Conservation (phyloP, 257 asterid species). For the Anisodus tanguticus region DNA sequence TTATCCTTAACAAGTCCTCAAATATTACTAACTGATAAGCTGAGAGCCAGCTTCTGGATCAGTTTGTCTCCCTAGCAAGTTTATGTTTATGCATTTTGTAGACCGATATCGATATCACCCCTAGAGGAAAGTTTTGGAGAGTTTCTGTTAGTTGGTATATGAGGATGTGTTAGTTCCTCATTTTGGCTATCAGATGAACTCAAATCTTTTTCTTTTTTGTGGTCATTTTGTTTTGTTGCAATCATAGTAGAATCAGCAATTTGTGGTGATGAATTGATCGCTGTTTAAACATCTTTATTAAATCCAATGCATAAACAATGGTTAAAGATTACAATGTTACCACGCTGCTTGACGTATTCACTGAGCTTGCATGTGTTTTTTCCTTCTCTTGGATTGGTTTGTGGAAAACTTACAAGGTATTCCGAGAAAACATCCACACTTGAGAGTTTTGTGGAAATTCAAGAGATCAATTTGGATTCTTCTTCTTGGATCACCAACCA, state of each 20-base stretch:
- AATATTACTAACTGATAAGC: constrained; percentile 38
- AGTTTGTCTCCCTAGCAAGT: constrained; percentile 24
- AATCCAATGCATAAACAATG: not conserved
- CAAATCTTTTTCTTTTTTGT: not conserved
- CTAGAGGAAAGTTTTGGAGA: constrained; percentile 31
- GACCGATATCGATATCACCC: constrained; percentile 9
- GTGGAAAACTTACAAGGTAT: too few relatives aligned
- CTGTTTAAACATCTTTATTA: not conserved
- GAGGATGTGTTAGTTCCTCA: not conserved
- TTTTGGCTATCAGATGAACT: constrained; percentile 18
- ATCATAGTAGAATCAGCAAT: not conserved
- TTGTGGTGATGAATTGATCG: not conserved
- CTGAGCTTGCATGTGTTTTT: not conserved
- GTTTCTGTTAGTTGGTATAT: not conserved
- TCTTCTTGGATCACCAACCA: constrained; percentile 96
- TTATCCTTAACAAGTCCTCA: constrained; percentile 73
- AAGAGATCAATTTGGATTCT: constrained; percentile 85
- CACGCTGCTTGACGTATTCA: not conserved
- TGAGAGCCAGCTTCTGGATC: not conserved
- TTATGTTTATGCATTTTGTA: constrained; percentile 18
- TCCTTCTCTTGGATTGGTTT: not conserved
- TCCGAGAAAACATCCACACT: constrained; percentile 60
- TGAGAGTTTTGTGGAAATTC: constrained; percentile 66
- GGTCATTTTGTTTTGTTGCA: not conserved
- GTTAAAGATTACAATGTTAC: not conserved